Conservation (phyloP, 73 alveolate genomes). For the Symbiodinium pilosum region DNA sequence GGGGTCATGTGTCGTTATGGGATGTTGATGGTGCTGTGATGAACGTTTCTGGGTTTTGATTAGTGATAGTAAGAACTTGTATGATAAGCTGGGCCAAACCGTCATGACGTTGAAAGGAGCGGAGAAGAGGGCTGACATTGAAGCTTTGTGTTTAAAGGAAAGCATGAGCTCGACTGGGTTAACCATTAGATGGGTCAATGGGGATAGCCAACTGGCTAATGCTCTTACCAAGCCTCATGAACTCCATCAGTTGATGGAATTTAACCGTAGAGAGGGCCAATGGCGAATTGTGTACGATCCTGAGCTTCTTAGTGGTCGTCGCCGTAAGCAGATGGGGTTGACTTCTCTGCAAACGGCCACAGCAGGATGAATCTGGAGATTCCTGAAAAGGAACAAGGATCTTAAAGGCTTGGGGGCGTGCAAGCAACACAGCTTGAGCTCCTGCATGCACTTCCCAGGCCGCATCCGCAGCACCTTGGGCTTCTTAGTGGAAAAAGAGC, state of each 20-base stretch:
- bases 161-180: background rate
- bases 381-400: no score
- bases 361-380: no score
- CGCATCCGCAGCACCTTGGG: no score
- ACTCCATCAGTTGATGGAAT: background rate
- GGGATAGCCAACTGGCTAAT: background rate
- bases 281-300: constrained; percentile 39
- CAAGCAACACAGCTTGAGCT: no score
- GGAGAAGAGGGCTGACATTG: constrained; percentile 8
- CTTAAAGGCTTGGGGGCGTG: no score
- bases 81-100: background rate
- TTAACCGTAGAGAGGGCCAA: background rate
- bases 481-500: no score
- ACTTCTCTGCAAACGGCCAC: no score
- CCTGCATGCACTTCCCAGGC: no score
- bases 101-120: constrained; percentile 21
- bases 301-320: background rate
- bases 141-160: background rate
- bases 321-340: background rate
- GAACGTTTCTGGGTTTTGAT: background rate
- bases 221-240: background rate
- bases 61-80: background rate
- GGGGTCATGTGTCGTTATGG: background rate
- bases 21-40: background rate
- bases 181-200: background rate